Evolutionary conservation across 345 rosid genomes (phyloP).

Genomic region (Hibiscus syriacus): DNA sequence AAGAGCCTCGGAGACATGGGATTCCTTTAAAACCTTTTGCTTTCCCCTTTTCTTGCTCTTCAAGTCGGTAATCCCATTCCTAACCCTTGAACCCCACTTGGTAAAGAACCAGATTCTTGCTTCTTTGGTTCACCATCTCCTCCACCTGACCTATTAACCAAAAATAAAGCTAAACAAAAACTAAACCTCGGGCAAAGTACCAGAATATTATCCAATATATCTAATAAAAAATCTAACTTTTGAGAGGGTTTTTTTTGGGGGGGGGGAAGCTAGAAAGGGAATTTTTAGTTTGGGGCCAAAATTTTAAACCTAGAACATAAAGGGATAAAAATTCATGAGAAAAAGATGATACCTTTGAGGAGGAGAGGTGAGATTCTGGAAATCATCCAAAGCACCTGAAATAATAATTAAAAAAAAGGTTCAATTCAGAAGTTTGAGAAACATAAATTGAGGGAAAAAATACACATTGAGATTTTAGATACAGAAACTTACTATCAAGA

Average conservation of each 20-base stretch:
- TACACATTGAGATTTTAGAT: background rate
- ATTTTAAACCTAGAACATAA: background rate
- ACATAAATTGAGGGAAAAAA: too few species aligned
- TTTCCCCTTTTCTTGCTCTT: slow-evolving; percentile 78
- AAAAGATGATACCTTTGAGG: slow-evolving; percentile 36
- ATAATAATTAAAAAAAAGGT: background rate
- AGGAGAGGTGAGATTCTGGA: slow-evolving; percentile 53
- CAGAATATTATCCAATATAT: background rate
- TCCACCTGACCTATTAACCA: slow-evolving; percentile 36
- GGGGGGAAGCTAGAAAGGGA: background rate
- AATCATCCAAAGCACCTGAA: slow-evolving; percentile 97
- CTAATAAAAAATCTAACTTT: background rate
- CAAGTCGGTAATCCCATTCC: slow-evolving; percentile 97
- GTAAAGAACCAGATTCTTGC: slow-evolving; percentile 37
- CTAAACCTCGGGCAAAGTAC: slow-evolving; percentile 1
- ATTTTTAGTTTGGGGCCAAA: background rate
- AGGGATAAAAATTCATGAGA: background rate
- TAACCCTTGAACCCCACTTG: slow-evolving; percentile 72
- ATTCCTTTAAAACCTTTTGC: slow-evolving; percentile 52
- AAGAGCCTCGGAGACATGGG: slow-evolving; percentile 81
- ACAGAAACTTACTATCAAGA: slow-evolving; percentile 62
- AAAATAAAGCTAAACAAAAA: background rate
- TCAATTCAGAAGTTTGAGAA: slow-evolving; percentile 5
- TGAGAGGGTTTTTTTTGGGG: too few species aligned
- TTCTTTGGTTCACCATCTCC: slow-evolving; percentile 29